Percentiles rank a stretch among this genome's conserved stretches.
Evolutionary conservation across 1,139 yeast species (phyloP).

Genomic region (Schizosaccharomyces versatilis): DNA sequence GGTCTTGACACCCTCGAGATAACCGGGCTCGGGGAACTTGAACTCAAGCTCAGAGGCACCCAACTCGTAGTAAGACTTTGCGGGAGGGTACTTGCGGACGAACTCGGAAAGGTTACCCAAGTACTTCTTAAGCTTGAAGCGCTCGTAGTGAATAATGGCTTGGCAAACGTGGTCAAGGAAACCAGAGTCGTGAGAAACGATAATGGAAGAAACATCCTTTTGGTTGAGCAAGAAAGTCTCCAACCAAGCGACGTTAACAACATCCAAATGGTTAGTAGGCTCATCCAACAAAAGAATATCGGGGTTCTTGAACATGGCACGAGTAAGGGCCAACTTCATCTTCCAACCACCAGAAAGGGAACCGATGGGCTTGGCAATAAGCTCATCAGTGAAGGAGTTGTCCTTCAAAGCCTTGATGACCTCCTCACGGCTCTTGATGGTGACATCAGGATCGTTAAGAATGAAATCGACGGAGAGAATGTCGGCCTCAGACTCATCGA

Average conservation of each 20-base stretch:
- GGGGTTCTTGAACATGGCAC: slow-evolving; percentile 97
- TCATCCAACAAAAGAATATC: slow-evolving; percentile 95
- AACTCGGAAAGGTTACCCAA: slow-evolving; percentile 88
- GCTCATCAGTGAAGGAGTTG: slow-evolving; percentile 74
- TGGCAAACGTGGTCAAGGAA: slow-evolving; percentile 91
- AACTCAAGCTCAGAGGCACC: slow-evolving; percentile 82
- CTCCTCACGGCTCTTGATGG: slow-evolving; percentile 44
- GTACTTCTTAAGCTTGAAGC: slow-evolving; percentile 81
- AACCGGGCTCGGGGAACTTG: slow-evolving; percentile 98
- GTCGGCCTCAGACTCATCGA: slow-evolving; percentile 93
- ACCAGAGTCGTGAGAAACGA: slow-evolving; percentile 94
- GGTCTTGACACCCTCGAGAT: slow-evolving; percentile 85
- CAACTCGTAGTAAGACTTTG: slow-evolving; percentile 86
- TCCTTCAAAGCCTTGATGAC: slow-evolving; percentile 49
- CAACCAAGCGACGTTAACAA: slow-evolving; percentile 97
- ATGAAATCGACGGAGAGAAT: slow-evolving; percentile 74
- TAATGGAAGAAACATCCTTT: slow-evolving; percentile 73
- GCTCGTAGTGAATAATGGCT: slow-evolving; percentile 88
- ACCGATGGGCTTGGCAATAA: slow-evolving; percentile 57
- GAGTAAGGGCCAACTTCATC: slow-evolving; percentile 97
- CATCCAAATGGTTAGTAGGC: slow-evolving; percentile 99
- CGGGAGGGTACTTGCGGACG: slow-evolving; percentile 83
- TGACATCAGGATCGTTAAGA: slow-evolving; percentile 33
- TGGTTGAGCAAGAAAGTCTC: slow-evolving; percentile 72
- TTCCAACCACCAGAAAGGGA: slow-evolving; percentile 99